Conservation (phyloP, 257 asterid genomes). For the Rauvolfia tetraphylla region DNA sequence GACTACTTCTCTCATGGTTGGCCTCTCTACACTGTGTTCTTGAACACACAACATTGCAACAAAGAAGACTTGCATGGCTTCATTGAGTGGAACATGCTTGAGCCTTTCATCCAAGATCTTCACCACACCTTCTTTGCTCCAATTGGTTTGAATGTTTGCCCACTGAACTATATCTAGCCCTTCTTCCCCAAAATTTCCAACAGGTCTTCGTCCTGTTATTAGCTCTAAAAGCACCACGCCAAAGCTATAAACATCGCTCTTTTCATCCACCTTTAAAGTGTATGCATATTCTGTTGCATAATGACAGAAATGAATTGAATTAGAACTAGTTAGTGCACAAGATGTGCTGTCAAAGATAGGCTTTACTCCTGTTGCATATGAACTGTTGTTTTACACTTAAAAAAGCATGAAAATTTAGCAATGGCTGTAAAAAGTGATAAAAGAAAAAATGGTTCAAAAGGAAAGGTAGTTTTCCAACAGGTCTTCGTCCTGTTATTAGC, state of each 20-base stretch:
- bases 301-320: not conserved
- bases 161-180: conserved; percentile 39
- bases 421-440: conserved; percentile 4
- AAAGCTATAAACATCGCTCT: conserved; percentile 41
- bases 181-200: conserved; percentile 38
- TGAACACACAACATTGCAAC: conserved; percentile 46
- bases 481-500: conserved; percentile 34
- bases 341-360: too few species aligned
- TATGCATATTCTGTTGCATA: conserved; percentile 35
- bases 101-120: conserved; percentile 39
- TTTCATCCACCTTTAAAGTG: conserved; percentile 40
- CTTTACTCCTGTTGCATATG: too few species aligned
- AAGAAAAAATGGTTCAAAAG: conserved; percentile 8
- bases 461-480: conserved; percentile 25
- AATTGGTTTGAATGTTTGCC: conserved; percentile 30
- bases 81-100: conserved; percentile 28
- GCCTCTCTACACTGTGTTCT: conserved; percentile 40
- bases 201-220: conserved; percentile 34
- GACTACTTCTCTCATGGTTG: conserved; percentile 43
- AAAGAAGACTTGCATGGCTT: conserved; percentile 44
- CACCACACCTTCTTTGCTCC: conserved; percentile 42
- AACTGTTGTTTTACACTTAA: conserved; percentile 9
- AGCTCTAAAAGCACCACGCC: conserved; percentile 40
- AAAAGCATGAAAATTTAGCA: not conserved
- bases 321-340: too few species aligned